These are phyloP conservation scores for Mortierella polycephala DNA, from an alignment of 371 early-diverging fungal species.

Conservation along the genomic window DNA sequence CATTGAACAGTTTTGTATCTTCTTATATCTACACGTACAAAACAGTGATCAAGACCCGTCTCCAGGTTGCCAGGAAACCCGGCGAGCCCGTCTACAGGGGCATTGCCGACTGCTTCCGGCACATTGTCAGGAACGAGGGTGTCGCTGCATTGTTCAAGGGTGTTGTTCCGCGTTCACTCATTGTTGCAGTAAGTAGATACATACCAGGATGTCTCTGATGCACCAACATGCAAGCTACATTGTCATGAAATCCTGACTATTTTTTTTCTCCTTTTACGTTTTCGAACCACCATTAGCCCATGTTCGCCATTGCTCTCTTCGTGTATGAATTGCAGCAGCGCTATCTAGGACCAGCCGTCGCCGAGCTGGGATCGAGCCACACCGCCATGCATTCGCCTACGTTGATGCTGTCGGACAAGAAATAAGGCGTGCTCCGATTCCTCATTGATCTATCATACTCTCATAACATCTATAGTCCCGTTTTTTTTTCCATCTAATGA, in stretches of 20 bases:
- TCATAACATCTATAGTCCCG: not conserved
- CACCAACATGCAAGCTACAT: not conserved
- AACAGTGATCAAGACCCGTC: slow-evolving; percentile 94
- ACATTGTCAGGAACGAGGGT: slow-evolving; percentile 94
- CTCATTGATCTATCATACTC: not conserved
- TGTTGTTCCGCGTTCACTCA: slow-evolving; percentile 59
- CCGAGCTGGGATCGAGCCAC: slow-evolving; percentile 23
- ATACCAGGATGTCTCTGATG: not conserved
- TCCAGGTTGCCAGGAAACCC: slow-evolving; percentile 92
- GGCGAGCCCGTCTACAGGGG: slow-evolving; percentile 92
- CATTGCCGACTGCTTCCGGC: slow-evolving; percentile 85
- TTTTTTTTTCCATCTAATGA: not conserved
- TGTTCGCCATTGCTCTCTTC: slow-evolving; percentile 82
- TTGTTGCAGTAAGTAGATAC: slow-evolving; percentile 46
- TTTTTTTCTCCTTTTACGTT: not conserved
- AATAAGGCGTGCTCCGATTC: not conserved
- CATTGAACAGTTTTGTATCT: too few species aligned
- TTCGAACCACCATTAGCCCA: slow-evolving; percentile 56
- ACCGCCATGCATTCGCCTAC: slow-evolving; percentile 14
- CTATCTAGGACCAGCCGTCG: slow-evolving; percentile 23
- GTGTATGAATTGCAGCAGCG: slow-evolving; percentile 74
- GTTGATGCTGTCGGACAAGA: slow-evolving; percentile 34
- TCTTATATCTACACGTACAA: too few species aligned
- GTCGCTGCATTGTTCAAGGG: slow-evolving; percentile 97
- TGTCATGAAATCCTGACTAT: not conserved